Evolutionary conservation across 495 filamentous ascomycete genomes (phyloP), one percentile per base, ranked within the genome.

Genomic region (Platismatia glauca): DNA sequence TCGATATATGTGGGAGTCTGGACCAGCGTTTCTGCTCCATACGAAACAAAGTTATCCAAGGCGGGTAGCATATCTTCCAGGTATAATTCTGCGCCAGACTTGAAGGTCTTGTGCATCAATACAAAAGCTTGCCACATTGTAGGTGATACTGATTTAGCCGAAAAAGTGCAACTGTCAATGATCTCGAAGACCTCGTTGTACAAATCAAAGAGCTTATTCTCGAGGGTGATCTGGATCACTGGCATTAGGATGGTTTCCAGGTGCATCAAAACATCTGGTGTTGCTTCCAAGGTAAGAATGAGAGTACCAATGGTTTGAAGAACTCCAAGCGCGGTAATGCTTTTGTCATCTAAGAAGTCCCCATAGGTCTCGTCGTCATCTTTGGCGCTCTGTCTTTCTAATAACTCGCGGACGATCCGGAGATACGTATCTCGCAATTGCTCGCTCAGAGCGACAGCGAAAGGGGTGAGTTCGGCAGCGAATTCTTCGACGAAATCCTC

Each of bases 401-500:
- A 71, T 41, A 98, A 82, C 73, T 97, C 92, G 31, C 89, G 81
- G 57, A 98, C 86, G 62, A 98, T 96, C 53, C 95, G 84, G 66
- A 98, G 81, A 69, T 98, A 98, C 0, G 94, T 98, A 71, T 98
- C 94, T 34, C 93, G 87, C 27, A 98, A 80, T 73, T 98, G 94
- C 77, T 98, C 91, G 69, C 90, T 96, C 46, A 98, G 79, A 8
- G 95, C 93, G 20, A 97, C 95, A n/a, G 94, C 94, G 70, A 98
- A 98, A 11, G 94, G 94, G 2, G 94, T 98, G 58, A 98, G 81
- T 71, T 98, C 95, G 4, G 89, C 78, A 22, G 94, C 92, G 73
- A 98, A 98, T 0, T 97, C 94, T 73, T 98, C 94, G 57, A 98
- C 94, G 72, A 97, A 97, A 68, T 98, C 95, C 72, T 98, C 94